These are phyloP conservation scores for Spergularia bocconei DNA, from an alignment of 148 eudicot species.

Conservation along the genomic window DNA sequence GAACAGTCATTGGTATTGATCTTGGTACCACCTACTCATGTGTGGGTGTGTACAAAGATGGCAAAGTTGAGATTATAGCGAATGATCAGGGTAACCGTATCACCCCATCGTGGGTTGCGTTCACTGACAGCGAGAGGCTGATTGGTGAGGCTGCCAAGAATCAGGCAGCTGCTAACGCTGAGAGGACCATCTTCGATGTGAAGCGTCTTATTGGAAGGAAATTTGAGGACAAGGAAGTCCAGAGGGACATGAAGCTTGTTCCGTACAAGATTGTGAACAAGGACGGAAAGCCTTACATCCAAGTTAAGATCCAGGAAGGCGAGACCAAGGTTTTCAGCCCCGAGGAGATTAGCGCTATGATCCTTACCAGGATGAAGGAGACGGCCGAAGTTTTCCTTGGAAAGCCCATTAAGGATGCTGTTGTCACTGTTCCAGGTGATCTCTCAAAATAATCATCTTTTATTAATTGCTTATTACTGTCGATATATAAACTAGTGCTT, in stretches of 20 bases:
- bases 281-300: slow-evolving; percentile 62
- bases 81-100: slow-evolving; percentile 80
- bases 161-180: slow-evolving; percentile 61
- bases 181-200: slow-evolving; percentile 69
- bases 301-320: slow-evolving; percentile 48
- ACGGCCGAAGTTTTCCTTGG: slow-evolving; percentile 62
- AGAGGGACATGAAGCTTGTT: slow-evolving; percentile 59
- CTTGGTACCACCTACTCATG: slow-evolving; percentile 68
- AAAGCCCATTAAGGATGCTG: slow-evolving; percentile 56
- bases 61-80: slow-evolving; percentile 67
- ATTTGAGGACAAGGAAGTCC: slow-evolving; percentile 58
- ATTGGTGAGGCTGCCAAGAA: slow-evolving; percentile 80
- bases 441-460: neutral
- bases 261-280: slow-evolving; percentile 65
- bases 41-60: slow-evolving; percentile 67
- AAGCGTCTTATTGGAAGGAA: slow-evolving; percentile 74
- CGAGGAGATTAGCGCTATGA: slow-evolving; percentile 64
- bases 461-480: neutral
- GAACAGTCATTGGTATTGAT: slow-evolving; percentile 71
- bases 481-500: neutral
- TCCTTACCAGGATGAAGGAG: slow-evolving; percentile 66
- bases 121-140: slow-evolving; percentile 61
- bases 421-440: slow-evolving; percentile 63
- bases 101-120: slow-evolving; percentile 78
- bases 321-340: slow-evolving; percentile 63